A percentile compares a stretch with the other conserved stretches of the same genome.
These are phyloP conservation scores for Globisporangium alternatum DNA, from an alignment of 352 stramenopile genomes.

Conservation along the genomic window DNA sequence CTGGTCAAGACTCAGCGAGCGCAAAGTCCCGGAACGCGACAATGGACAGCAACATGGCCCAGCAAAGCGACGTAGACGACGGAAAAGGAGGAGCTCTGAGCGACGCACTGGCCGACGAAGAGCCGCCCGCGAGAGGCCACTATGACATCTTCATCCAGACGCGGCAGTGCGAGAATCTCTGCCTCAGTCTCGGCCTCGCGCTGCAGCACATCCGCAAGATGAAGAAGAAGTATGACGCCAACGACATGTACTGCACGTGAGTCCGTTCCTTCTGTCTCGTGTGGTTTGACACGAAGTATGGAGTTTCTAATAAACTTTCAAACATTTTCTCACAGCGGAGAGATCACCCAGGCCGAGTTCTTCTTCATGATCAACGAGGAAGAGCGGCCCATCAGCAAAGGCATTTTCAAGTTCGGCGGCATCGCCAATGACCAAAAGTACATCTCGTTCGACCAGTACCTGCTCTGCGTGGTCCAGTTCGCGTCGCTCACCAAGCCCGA, in stretches of 20 bases:
- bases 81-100: too few relatives aligned
- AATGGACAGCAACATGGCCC: neutral
- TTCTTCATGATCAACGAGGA: constrained; percentile 74
- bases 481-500: constrained; percentile 59
- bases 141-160: constrained; percentile 62
- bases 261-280: constrained; percentile 8
- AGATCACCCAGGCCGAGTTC: constrained; percentile 73
- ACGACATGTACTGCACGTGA: constrained; percentile 78
- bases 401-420: constrained; percentile 45
- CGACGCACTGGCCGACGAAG: constrained; percentile 8
- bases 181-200: constrained; percentile 42
- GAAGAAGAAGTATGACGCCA: constrained; percentile 68
- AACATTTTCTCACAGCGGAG: constrained; percentile 30
- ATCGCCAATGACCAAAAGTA: constrained; percentile 45
- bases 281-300: too few relatives aligned
- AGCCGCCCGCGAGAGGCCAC: constrained; percentile 30
- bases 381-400: constrained; percentile 43
- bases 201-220: constrained; percentile 58
- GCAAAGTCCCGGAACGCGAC: constrained; percentile 5
- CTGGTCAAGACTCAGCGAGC: neutral
- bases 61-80: neutral
- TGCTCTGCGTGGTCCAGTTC: constrained; percentile 56
- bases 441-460: constrained; percentile 64
- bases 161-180: constrained; percentile 47
- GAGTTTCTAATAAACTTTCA: neutral